These are phyloP conservation scores for Coemansia sp. DNA, from an alignment of 192 early-diverging fungal genomes.

Conservation along the genomic window DNA sequence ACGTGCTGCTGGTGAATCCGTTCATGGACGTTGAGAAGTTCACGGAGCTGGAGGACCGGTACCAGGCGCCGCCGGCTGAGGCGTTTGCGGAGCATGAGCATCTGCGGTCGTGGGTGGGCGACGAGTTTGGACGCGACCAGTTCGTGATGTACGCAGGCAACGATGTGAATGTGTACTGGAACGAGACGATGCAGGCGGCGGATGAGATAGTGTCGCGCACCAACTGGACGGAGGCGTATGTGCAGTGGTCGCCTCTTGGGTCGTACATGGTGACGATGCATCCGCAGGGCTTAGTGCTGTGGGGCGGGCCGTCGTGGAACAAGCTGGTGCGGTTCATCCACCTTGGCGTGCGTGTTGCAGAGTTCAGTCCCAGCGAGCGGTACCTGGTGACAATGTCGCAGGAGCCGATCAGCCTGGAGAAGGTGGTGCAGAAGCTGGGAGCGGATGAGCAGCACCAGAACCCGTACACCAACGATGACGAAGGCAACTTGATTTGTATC, in stretches of 20 bases:
- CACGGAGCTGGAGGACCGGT: slow-evolving; percentile 69
- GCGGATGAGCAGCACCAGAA: slow-evolving; percentile 65
- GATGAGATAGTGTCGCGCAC: slow-evolving; percentile 60
- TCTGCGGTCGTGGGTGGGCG: slow-evolving; percentile 84
- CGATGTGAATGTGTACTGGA: slow-evolving; percentile 85
- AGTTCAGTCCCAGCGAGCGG: slow-evolving; percentile 93
- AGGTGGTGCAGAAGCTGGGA: slow-evolving; percentile 33
- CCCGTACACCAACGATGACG: slow-evolving; percentile 67
- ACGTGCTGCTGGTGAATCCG: slow-evolving; percentile 78
- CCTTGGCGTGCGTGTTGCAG: slow-evolving; percentile 83
- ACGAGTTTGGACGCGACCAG: slow-evolving; percentile 85
- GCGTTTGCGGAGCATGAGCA: slow-evolving; percentile 73
- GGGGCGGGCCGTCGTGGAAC: slow-evolving; percentile 92
- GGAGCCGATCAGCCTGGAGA: slow-evolving; percentile 76
- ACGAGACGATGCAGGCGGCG: slow-evolving; percentile 81
- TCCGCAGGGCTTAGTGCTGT: slow-evolving; percentile 88
- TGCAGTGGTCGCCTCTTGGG: slow-evolving; percentile 93
- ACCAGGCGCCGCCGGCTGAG: slow-evolving; percentile 66
- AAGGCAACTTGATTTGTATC: slow-evolving; percentile 75
- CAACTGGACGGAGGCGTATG: slow-evolving; percentile 94
- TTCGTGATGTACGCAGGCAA: slow-evolving; percentile 84
- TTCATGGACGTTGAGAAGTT: slow-evolving; percentile 93
- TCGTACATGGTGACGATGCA: slow-evolving; percentile 94
- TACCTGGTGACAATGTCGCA: slow-evolving; percentile 89
- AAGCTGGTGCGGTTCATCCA: slow-evolving; percentile 92